A percentile compares a stretch with the other conserved stretches of the same genome.
Conservation (phyloP, 1,139 yeast species). For the Zygosaccharomyces sapae region DNA sequence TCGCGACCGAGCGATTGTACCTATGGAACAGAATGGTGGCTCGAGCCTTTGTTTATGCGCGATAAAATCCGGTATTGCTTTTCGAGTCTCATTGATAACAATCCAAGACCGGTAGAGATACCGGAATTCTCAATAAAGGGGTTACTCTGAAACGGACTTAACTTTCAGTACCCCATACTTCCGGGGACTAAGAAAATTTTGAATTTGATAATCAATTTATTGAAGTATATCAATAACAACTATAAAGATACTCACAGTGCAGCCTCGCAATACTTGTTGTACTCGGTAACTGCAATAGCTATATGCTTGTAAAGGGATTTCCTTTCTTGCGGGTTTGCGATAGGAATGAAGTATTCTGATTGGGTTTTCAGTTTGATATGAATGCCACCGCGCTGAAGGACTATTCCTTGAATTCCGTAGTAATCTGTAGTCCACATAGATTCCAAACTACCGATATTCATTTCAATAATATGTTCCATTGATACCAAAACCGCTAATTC, state of each 20-base stretch:
- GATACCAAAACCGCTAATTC: conserved; percentile 77
- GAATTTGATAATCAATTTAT: background rate
- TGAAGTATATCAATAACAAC: too few relatives aligned
- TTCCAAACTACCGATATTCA: conserved; percentile 58
- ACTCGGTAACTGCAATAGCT: conserved; percentile 75
- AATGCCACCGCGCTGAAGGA: conserved; percentile 78
- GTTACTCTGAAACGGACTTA: background rate
- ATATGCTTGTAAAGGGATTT: conserved; percentile 67
- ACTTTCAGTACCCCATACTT: background rate
- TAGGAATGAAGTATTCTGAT: conserved; percentile 74
- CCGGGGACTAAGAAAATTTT: background rate
- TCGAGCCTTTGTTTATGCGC: background rate
- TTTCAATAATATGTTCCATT: conserved; percentile 62
- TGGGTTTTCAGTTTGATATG: conserved; percentile 57
- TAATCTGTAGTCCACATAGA: conserved; percentile 34
- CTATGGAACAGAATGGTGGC: background rate
- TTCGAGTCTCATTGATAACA: too few relatives aligned
- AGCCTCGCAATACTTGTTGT: conserved; percentile 54
- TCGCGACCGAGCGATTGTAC: background rate
- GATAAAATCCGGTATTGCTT: background rate
- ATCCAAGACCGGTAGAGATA: background rate
- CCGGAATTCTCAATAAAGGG: background rate
- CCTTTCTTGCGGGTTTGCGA: conserved; percentile 64
- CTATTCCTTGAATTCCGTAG: conserved; percentile 42
- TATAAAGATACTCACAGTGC: conserved; percentile 28